phyloP scores from a whole-genome alignment of 2,329 filamentous ascomycete genomes.

The Ophiosphaerella herpotricha region DNA sequence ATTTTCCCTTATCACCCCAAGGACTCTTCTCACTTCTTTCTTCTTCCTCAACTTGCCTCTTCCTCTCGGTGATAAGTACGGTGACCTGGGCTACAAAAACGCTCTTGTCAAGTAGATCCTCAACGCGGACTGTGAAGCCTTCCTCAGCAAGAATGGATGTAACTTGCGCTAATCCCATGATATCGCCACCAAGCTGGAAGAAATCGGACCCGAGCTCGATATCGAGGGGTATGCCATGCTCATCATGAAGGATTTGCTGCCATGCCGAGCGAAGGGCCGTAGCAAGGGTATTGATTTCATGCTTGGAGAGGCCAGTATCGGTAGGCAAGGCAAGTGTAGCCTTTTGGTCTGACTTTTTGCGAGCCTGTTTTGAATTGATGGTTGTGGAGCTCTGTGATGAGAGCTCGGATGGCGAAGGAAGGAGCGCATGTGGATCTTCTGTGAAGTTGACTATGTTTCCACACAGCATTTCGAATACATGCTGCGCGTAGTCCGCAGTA shows the following conservation, averaged over 20 bases:
- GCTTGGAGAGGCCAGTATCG: slow-evolving; percentile 30
- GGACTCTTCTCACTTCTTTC: slow-evolving; percentile 21
- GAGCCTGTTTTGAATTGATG: slow-evolving; percentile 24
- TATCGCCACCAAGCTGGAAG: slow-evolving; percentile 42
- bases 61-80: slow-evolving; percentile 29
- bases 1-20: slow-evolving; percentile 37
- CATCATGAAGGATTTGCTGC: slow-evolving; percentile 36
- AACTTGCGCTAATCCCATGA: slow-evolving; percentile 41
- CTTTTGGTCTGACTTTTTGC: slow-evolving; percentile 32
- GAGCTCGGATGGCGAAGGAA: slow-evolving; percentile 33
- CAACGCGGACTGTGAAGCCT: slow-evolving; percentile 31
- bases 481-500: slow-evolving; percentile 56
- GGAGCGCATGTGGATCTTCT: slow-evolving; percentile 31
- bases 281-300: slow-evolving; percentile 29
- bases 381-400: slow-evolving; percentile 30
- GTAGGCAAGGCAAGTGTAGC: slow-evolving; percentile 27
- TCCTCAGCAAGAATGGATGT: slow-evolving; percentile 34
- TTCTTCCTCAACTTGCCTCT: slow-evolving; percentile 35
- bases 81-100: slow-evolving; percentile 37
- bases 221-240: slow-evolving; percentile 21
- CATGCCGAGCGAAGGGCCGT: slow-evolving; percentile 33
- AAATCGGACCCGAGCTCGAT: slow-evolving; percentile 36
- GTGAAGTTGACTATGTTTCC: slow-evolving; percentile 32
- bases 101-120: slow-evolving; percentile 39
- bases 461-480: slow-evolving; percentile 49